Base-by-base conservation (phyloP, 257 asterid species). In the Handroanthus guayacan region DNA sequence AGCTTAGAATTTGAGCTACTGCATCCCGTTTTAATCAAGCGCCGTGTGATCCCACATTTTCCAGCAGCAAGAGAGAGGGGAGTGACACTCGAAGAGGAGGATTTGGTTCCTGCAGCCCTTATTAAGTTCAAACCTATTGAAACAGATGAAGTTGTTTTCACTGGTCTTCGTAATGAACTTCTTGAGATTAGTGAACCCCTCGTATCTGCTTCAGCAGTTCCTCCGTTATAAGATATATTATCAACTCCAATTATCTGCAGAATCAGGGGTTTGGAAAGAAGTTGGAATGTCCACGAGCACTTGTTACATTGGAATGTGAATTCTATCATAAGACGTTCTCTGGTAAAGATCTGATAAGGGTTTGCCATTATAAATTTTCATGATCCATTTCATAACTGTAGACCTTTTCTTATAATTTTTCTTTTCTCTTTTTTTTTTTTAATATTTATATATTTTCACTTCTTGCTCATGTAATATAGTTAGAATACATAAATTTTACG, bases 51-150 rank as follows among this genome's bases (percentile, higher is more conserved):
- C 69, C 97, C 97, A 41, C 92, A 79, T 86, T 86, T 77, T 78
- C 86, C 95, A 12, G 89, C 79, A 56, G 67, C 86, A 39, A 96
- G 94, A 62, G 79, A 84, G 79, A 86, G 69, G 75, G 79, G 80
- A 4, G 54, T 76, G 36, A 88, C 96, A 3, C 89, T 95, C 9
- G 98, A 90, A 72, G 92, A 90, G 4, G 98, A 95, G 79, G 99
- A 91, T 87, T 82, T 95, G 82, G 93, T 95, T 44, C 99, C 98
- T 63, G 72, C 97, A n/a, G 97, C 95, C 34, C 91, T 95, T 3
- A 78, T 91, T 76, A 95, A 95, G 84, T 95, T 86, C 84, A 87
- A 75, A 72, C 97, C 97, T 14, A 81, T 87, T 14, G 98, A 95
- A 83, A 86, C 92, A 6, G 98, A 88, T 5, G 81, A 89, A 3